Evolutionary conservation across 495 filamentous ascomycete genomes (phyloP).

Genomic region (Daldinia caldariorum): DNA sequence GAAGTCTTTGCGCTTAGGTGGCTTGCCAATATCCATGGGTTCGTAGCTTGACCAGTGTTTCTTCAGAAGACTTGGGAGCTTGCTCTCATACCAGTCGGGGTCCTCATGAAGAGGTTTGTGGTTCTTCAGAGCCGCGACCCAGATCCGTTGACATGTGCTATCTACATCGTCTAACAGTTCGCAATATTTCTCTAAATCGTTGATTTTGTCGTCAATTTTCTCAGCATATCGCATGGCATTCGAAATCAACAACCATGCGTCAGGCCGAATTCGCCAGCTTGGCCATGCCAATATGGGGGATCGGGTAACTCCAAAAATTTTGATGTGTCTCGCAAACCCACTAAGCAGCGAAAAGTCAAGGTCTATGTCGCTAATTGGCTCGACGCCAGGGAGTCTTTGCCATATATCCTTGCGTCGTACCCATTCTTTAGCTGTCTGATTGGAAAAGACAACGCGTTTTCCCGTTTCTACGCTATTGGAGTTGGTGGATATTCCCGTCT

Average conservation of each 20-base stretch:
- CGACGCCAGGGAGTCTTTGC: conserved; percentile 40
- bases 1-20: conserved; percentile 48
- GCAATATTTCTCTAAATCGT: conserved; percentile 37
- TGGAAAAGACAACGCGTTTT: conserved; percentile 47
- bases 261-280: conserved; percentile 44
- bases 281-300: conserved; percentile 46
- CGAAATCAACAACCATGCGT: conserved; percentile 46
- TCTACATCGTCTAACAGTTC: conserved; percentile 46
- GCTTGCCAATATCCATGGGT: conserved; percentile 50
- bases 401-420: conserved; percentile 45
- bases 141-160: conserved; percentile 41
- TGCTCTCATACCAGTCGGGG: conserved; percentile 45
- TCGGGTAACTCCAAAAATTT: conserved; percentile 37
- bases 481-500: conserved; percentile 30
- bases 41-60: conserved; percentile 49
- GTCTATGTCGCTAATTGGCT: conserved; percentile 34
- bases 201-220: conserved; percentile 38
- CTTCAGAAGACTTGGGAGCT: conserved; percentile 35
- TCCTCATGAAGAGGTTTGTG: conserved; percentile 49
- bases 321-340: conserved; percentile 45
- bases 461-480: conserved; percentile 40
- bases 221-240: conserved; percentile 47
- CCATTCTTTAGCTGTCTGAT: conserved; percentile 50
- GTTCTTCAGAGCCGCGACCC: conserved; percentile 41
- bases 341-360: conserved; percentile 45